Evolutionary conservation across 2,329 filamentous ascomycete species (phyloP).

Genomic region (Xylaria hypoxylon): DNA sequence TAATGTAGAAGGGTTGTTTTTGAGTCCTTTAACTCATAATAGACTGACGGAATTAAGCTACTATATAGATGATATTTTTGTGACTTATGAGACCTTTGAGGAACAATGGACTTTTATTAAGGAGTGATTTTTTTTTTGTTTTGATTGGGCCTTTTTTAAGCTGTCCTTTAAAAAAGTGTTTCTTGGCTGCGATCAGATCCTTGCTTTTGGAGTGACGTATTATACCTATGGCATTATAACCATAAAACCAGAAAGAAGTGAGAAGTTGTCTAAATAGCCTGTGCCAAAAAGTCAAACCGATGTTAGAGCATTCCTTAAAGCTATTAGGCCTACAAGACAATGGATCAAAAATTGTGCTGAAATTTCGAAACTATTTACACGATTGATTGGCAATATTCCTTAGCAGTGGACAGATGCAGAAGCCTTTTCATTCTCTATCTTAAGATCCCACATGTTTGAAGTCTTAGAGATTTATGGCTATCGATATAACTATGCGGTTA

Average conservation of each 20-base stretch:
- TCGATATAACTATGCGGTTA: no score
- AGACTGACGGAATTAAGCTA: not conserved
- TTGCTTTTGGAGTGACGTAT: not conserved
- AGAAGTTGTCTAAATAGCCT: not conserved
- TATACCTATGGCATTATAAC: not conserved
- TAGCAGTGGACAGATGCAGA: not conserved
- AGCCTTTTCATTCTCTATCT: no score
- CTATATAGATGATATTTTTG: slow-evolving; percentile 1
- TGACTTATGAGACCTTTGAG: not conserved
- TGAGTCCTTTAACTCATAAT: not conserved
- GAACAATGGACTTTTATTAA: not conserved
- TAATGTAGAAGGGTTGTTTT: not conserved
- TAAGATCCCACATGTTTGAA: not conserved
- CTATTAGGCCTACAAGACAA: not conserved
- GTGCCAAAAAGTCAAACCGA: not conserved
- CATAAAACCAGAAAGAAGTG: not conserved
- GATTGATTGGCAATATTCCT: not conserved
- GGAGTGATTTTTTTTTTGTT: not conserved
- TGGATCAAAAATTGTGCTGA: not conserved
- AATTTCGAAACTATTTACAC: not conserved
- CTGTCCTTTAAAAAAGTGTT: not conserved
- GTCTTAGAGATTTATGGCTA: no score
- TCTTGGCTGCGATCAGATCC: no score
- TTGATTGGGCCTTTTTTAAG: not conserved
- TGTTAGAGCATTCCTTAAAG: not conserved